phyloP scores from a whole-genome alignment of 305 asterid species.

The Lippia alba region DNA sequence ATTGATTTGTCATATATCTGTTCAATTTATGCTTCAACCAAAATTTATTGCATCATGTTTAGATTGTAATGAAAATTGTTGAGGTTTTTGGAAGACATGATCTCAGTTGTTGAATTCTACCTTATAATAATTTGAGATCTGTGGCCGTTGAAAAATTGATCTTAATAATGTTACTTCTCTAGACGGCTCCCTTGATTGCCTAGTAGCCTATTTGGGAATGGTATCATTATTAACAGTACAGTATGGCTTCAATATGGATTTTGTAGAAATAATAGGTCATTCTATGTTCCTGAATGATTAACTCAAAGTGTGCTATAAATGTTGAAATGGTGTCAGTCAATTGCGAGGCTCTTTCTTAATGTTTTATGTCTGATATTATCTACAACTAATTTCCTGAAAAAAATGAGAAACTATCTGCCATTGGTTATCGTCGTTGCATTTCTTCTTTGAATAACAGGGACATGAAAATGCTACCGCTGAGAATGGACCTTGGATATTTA shows the following conservation, averaged over 20 bases:
- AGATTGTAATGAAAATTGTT: too few species aligned
- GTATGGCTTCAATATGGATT: background rate
- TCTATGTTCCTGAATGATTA: background rate
- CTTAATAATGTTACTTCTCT: background rate
- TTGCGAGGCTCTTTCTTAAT: background rate
- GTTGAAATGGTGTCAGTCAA: background rate
- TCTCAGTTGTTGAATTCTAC: background rate
- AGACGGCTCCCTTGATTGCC: background rate
- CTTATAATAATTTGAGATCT: background rate
- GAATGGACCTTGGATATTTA: constrained; percentile 92
- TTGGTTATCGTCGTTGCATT: constrained; percentile 16
- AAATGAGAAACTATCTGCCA: background rate
- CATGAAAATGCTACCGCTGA: constrained; percentile 93
- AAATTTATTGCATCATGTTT: too few species aligned
- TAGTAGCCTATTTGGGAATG: background rate
- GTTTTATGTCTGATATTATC: background rate
- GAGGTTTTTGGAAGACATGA: background rate
- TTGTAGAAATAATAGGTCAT: background rate
- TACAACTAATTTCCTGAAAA: background rate
- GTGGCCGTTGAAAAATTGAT: background rate
- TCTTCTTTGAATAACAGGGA: constrained; percentile 60
- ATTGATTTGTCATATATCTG: too few species aligned
- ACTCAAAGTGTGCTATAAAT: background rate
- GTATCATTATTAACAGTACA: too few species aligned
- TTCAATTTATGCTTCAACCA: too few species aligned